Base-by-base conservation (phyloP, 1,284 basidiomycete species). In the Ceratobasidium sp. region DNA sequence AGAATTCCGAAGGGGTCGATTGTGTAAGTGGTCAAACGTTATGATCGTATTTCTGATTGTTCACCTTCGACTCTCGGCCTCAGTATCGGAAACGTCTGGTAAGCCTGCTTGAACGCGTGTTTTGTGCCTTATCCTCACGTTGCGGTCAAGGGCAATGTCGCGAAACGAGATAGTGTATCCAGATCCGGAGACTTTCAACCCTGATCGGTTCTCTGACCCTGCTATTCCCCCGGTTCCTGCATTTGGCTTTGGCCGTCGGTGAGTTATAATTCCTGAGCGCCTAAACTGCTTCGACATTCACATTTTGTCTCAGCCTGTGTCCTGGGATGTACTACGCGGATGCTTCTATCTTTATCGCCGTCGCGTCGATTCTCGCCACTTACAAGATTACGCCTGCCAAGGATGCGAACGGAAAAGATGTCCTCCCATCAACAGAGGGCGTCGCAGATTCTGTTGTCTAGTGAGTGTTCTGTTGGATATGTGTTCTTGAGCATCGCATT, bases 321-420 rank as follows among this genome's bases (percentile, higher is more conserved):
- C 74, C 74, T 1, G 74, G 74, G 12, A 52, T 61, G n/a, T 48
- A 69, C 12, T 71, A 69, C 21, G 74, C 71, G 5, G 64, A 70
- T 32, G 65, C 62, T 16, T 71, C 74, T 2, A 65, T 74, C 34
- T 74, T 58, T 32, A 72, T 69, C 23, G 58, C 64, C 16, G 39
- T 72, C 23, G 71, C 46, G 10, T 65, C 70, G 0, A 41, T 74
- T 14, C 45, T 74, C 0, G 79, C 78, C 76, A 74, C 77, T n/a
- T 79, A 78, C 71, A 73, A 77, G 41, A 76, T 79, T 28, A 36
- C 39, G 14, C 71, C 75, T 45, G 67, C 72, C 12, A 71, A 62
- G 41, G 76, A 76, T 34, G 57, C 50, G 6, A 52, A 74, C n/a
- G 77, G 77, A 0, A 64, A 74, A 30, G 73, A 77, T 12, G 75